A percentile compares a stretch with the other conserved stretches of the same genome.
phyloP scores from a whole-genome alignment of 768 basidiomycete species.

The Lactarius hengduanensis region DNA sequence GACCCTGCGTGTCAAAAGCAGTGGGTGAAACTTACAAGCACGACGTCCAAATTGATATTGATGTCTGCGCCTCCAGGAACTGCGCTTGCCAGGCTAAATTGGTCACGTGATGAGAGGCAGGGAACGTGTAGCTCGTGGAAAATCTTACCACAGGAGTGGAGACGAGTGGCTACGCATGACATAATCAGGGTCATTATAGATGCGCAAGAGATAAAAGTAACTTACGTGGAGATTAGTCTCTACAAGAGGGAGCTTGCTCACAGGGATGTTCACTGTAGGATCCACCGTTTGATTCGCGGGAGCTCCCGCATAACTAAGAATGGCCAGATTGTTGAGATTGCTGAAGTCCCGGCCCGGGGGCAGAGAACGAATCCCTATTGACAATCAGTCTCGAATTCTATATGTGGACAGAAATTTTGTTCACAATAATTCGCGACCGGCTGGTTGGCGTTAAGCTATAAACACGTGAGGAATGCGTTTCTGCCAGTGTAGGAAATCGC shows the following conservation, averaged over 20 bases:
- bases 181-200: not conserved
- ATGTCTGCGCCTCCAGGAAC: constrained; percentile 31
- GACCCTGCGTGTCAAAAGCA: not conserved
- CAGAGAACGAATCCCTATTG: constrained; percentile 29
- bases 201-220: not conserved
- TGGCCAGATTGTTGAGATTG: constrained; percentile 40
- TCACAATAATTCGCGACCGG: constrained; percentile 42
- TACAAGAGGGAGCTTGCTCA: constrained; percentile 17
- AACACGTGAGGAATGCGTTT: not conserved
- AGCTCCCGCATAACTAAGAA: constrained; percentile 41
- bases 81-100: constrained; percentile 30
- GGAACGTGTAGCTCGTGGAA: too few species aligned
- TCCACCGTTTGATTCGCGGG: constrained; percentile 35
- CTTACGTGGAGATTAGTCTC: constrained; percentile 13
- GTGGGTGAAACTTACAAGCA: constrained; percentile 21
- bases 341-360: constrained; percentile 32
- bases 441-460: constrained; percentile 36
- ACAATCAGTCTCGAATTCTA: not conserved
- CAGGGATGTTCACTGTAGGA: constrained; percentile 14
- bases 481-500: not conserved
- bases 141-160: constrained; percentile 18
- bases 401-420: constrained; percentile 18
- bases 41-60: constrained; percentile 26
- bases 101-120: not conserved
- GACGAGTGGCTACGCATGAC: constrained; percentile 17